Conservation (phyloP, 78 protist genomes). For the Dictyostelium citrinum region DNA sequence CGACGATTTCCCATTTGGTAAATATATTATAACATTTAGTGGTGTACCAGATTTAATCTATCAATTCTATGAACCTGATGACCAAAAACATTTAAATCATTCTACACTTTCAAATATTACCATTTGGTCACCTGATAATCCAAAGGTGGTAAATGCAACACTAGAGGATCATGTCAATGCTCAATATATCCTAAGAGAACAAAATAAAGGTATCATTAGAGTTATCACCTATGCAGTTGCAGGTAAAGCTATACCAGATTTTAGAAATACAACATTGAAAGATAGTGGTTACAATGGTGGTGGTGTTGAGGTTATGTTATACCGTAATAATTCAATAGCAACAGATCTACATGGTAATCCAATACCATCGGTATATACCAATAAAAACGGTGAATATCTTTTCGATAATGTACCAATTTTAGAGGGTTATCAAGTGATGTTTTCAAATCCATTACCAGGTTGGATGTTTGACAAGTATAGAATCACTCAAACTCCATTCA, state of each 20-base stretch:
- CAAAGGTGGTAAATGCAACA: not conserved
- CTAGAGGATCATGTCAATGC: not conserved
- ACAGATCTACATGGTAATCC: not conserved
- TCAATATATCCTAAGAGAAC: not conserved
- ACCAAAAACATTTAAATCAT: not conserved
- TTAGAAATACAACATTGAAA: not conserved
- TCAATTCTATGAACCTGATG: not conserved
- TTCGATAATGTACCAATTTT: constrained; percentile 22
- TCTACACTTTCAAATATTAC: not conserved
- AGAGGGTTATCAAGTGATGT: constrained; percentile 4
- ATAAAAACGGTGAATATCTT: not conserved
- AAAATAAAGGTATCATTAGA: constrained; percentile 4
- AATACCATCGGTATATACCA: not conserved
- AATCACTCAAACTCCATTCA: not conserved
- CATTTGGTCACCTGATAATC: not conserved
- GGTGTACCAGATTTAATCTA: constrained; percentile 1
- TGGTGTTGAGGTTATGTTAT: not conserved
- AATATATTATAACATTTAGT: not conserved
- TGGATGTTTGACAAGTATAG: not conserved
- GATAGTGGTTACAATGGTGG: not conserved
- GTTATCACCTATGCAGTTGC: constrained; percentile 14
- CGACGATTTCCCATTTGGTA: constrained; percentile 14
- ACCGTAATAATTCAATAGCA: not conserved
- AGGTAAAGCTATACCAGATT: not conserved
- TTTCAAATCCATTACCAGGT: not conserved